phyloP scores from a whole-genome alignment of 129 eudicot species.

The Flaveria ramosissima region DNA sequence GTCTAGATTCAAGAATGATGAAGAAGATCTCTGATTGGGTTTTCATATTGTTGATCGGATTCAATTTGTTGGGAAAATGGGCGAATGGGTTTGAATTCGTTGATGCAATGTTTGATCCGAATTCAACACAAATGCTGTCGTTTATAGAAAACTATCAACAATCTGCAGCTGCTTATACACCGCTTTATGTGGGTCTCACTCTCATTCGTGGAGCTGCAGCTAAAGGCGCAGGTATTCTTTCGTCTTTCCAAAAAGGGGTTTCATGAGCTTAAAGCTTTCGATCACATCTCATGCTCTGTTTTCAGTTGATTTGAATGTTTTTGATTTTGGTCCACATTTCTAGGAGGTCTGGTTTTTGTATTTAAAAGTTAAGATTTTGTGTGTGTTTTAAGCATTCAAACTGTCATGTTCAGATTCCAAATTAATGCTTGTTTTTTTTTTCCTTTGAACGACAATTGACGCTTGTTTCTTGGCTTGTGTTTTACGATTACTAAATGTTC shows the following conservation, averaged over 20 bases:
- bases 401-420: no score
- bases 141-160: conserved; percentile 44
- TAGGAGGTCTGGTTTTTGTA: neutral
- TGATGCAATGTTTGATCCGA: conserved; percentile 23
- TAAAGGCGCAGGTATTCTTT: conserved; percentile 69
- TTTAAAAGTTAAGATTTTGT: neutral
- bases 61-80: conserved; percentile 10
- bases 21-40: conserved; percentile 21
- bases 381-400: conserved; percentile 19
- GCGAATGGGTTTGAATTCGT: conserved; percentile 33
- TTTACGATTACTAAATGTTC: neutral
- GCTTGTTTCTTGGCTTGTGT: neutral
- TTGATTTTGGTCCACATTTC: neutral
- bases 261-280: neutral
- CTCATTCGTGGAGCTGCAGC: conserved; percentile 79
- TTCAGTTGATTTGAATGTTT: conserved; percentile 4
- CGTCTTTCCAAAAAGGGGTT: neutral
- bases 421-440: no score
- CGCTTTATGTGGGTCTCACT: conserved; percentile 66
- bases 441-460: neutral
- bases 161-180: conserved; percentile 41
- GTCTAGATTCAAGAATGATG: conserved; percentile 18
- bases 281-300: conserved; percentile 6
- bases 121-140: conserved; percentile 47
- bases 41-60: conserved; percentile 14